Evolutionary conservation across 2,329 filamentous ascomycete genomes (phyloP).

Genomic region (Alternaria triticina): DNA sequence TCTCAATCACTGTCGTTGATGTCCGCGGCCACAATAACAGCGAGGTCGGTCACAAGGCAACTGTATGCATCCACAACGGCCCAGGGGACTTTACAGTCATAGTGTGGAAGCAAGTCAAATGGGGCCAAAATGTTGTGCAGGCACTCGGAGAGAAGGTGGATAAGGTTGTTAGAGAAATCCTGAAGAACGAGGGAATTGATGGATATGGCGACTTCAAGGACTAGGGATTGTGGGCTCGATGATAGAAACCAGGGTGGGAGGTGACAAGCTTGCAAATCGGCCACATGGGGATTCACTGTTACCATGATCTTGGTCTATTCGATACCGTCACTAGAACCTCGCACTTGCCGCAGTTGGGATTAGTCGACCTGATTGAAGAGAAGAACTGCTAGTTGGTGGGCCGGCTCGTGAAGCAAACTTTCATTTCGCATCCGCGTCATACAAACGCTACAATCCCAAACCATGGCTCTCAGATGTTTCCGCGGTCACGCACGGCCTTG

Average conservation of each 20-base stretch:
- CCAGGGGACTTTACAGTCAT: slow-evolving; percentile 7
- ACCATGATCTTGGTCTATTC: too few relatives aligned
- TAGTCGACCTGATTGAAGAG: not conserved
- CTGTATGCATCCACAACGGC: slow-evolving; percentile 4
- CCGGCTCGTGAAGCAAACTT: not conserved
- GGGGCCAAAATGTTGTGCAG: not conserved
- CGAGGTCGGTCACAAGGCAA: slow-evolving; percentile 6
- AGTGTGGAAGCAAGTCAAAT: not conserved
- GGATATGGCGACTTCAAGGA: slow-evolving; percentile 1
- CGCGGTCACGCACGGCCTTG: not conserved
- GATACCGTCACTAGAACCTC: not conserved
- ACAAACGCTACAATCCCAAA: not conserved
- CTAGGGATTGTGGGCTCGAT: not conserved
- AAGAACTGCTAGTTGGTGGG: not conserved
- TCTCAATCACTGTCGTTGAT: slow-evolving; percentile 7
- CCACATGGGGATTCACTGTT: not conserved
- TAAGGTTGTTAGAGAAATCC: not conserved
- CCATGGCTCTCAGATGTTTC: not conserved
- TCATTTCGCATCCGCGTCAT: not conserved
- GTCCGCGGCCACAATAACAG: slow-evolving; percentile 3
- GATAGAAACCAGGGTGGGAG: not conserved
- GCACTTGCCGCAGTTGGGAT: not conserved
- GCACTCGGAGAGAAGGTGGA: slow-evolving; percentile 14
- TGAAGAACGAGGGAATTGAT: not conserved
- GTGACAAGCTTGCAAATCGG: not conserved